Conservation (phyloP, 306 rosid genomes). For the Prunus fruticosa region DNA sequence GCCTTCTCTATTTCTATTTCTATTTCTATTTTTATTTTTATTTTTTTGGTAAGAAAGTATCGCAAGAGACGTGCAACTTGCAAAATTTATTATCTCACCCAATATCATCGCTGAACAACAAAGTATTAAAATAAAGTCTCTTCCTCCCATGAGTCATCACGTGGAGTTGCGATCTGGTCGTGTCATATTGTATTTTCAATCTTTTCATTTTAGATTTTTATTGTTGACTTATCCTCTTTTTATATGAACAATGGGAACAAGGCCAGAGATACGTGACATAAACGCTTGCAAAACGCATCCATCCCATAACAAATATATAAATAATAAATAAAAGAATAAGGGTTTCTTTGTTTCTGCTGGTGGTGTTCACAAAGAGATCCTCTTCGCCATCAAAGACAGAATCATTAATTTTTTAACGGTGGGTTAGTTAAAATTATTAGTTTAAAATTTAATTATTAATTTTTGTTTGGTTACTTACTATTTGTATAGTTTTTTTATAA, state of each 20-base stretch:
- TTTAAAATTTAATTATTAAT: too few species aligned
- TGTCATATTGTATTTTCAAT: background rate
- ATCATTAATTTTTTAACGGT: accelerated
- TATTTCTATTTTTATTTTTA: background rate
- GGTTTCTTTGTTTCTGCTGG: too few species aligned
- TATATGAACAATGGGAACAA: too few species aligned
- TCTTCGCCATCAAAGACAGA: accelerated
- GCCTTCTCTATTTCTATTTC: background rate
- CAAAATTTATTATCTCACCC: background rate
- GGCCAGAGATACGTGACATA: too few species aligned
- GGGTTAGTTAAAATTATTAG: accelerated
- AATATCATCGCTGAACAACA: background rate
- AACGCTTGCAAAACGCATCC: too few species aligned
- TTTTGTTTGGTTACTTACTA: too few species aligned
- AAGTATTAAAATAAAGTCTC: background rate
- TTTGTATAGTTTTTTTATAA: too few species aligned
- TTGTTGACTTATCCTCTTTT: background rate
- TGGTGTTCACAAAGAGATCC: too few species aligned
- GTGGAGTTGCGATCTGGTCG: background rate
- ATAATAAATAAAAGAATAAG: too few species aligned
- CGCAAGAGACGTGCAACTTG: background rate
- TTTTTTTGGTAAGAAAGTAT: background rate
- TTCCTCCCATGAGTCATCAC: background rate
- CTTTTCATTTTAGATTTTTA: background rate
- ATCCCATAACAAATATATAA: too few species aligned